Evolutionary conservation across 805 yeast species (phyloP).

Genomic region (Wickerhamiella domercqiae): DNA sequence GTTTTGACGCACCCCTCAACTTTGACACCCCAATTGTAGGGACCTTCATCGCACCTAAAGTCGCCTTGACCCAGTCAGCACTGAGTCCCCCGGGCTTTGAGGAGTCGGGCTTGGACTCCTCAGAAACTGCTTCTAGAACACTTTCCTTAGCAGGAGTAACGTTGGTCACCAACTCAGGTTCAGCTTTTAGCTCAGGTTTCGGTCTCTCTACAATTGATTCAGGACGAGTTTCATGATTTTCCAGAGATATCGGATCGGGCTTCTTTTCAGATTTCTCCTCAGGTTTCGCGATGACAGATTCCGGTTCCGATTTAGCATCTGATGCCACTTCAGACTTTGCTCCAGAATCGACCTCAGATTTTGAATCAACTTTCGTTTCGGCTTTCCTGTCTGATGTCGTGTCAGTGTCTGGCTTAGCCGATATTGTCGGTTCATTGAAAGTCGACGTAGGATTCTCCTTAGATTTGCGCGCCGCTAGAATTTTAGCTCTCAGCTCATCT

Average conservation of each 20-base stretch:
- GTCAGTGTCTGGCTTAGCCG: conserved; percentile 3
- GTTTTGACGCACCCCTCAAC: neutral
- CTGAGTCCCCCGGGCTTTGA: neutral
- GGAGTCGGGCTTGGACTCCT: conserved; percentile 2
- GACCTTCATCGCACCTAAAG: neutral
- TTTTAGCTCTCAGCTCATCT: neutral
- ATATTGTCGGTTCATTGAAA: neutral
- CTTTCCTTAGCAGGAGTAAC: neutral
- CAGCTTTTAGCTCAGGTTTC: conserved; percentile 10
- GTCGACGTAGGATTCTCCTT: neutral
- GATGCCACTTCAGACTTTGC: conserved; percentile 1
- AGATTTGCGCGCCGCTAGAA: neutral
- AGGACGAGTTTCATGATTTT: conserved; percentile 1
- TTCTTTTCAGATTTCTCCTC: conserved; percentile 7
- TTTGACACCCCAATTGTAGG: neutral
- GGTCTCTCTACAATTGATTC: conserved; percentile 4
- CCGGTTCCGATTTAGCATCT: neutral
- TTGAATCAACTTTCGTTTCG: conserved; percentile 6
- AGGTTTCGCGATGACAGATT: conserved; percentile 1
- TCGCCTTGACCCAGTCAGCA: neutral
- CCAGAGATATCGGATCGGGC: conserved; percentile 4
- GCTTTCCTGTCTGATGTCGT: conserved; percentile 9
- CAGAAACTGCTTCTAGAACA: neutral
- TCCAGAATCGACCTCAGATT: conserved; percentile 2
- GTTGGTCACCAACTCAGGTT: conserved; percentile 15